Percentiles rank a stretch among this genome's conserved stretches.
Evolutionary conservation across 192 early-diverging fungal species (phyloP).

Genomic region (Podila clonocystis): DNA sequence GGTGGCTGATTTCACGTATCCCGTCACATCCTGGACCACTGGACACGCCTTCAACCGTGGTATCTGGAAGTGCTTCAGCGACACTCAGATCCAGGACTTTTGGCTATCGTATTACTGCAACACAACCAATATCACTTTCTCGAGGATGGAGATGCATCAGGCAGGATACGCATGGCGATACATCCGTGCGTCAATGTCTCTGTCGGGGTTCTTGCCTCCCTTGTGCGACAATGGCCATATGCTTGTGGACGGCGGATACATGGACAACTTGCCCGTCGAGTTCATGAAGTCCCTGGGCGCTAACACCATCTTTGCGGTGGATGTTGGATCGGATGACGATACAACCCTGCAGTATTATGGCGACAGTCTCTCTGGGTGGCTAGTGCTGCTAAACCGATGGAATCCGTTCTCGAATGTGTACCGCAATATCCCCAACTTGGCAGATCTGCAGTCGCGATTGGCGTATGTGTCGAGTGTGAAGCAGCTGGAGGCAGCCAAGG

Average conservation of each 20-base stretch:
- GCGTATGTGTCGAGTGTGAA: slow-evolving; percentile 93
- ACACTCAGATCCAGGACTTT: slow-evolving; percentile 96
- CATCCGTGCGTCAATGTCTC: slow-evolving; percentile 97
- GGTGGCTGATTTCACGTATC: slow-evolving; percentile 94
- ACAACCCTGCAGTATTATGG: slow-evolving; percentile 92
- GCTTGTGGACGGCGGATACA: slow-evolving; percentile 98
- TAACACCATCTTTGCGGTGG: slow-evolving; percentile 91
- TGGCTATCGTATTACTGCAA: slow-evolving; percentile 97
- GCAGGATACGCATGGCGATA: slow-evolving; percentile 97
- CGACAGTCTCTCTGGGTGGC: slow-evolving; percentile 93
- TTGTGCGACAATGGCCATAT: slow-evolving; percentile 96
- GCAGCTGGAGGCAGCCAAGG: slow-evolving; percentile 91
- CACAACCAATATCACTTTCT: slow-evolving; percentile 96
- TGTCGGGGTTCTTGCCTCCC: slow-evolving; percentile 95
- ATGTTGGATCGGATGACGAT: slow-evolving; percentile 93
- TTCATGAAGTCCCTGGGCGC: slow-evolving; percentile 84
- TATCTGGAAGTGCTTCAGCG: slow-evolving; percentile 94
- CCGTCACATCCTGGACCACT: slow-evolving; percentile 89
- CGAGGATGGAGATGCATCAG: slow-evolving; percentile 92
- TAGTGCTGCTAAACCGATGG: slow-evolving; percentile 82
- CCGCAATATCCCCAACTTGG: slow-evolving; percentile 85
- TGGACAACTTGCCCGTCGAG: slow-evolving; percentile 96
- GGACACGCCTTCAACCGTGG: slow-evolving; percentile 96
- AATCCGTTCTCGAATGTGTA: slow-evolving; percentile 79
- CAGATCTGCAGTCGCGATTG: slow-evolving; percentile 94